These are phyloP conservation scores for Arthrinium puccinioides DNA, from an alignment of 2,329 filamentous ascomycete species.

Conservation along the genomic window DNA sequence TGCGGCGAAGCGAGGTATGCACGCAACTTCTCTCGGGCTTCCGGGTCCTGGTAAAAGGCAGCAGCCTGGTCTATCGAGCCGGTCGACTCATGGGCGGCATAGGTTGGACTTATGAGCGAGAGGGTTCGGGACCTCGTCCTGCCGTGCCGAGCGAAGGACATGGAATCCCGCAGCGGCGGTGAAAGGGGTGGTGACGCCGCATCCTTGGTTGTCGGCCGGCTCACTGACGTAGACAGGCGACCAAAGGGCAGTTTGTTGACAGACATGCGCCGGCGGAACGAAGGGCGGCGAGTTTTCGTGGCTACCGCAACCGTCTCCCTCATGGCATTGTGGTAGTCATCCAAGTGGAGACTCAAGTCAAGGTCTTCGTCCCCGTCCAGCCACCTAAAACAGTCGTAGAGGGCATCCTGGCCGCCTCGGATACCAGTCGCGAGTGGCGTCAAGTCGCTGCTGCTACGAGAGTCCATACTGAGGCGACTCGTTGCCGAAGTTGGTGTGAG, in stretches of 20 bases:
- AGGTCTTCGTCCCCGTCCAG: slow-evolving; percentile 66
- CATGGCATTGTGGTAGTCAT: slow-evolving; percentile 63
- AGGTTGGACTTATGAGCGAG: slow-evolving; percentile 44
- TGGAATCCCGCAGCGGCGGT: slow-evolving; percentile 6
- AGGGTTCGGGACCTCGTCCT: slow-evolving; percentile 48
- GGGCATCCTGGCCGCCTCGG: slow-evolving; percentile 39
- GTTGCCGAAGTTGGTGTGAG: slow-evolving; percentile 20
- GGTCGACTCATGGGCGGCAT: slow-evolving; percentile 34
- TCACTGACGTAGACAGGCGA: slow-evolving; percentile 43
- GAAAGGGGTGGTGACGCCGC: slow-evolving; percentile 22
- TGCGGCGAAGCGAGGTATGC: slow-evolving; percentile 83
- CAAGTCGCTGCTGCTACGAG: slow-evolving; percentile 8
- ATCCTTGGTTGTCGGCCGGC: slow-evolving; percentile 39
- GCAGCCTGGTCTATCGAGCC: slow-evolving; percentile 62
- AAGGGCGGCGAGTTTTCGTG: slow-evolving; percentile 43
- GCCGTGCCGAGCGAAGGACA: slow-evolving; percentile 25
- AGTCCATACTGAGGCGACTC: slow-evolving; percentile 17
- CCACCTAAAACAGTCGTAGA: slow-evolving; percentile 66
- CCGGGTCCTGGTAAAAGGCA: slow-evolving; percentile 83
- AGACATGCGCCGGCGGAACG: slow-evolving; percentile 66
- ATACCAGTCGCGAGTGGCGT: slow-evolving; percentile 17
- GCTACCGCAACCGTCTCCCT: slow-evolving; percentile 40
- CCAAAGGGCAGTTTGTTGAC: slow-evolving; percentile 59
- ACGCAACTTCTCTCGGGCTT: slow-evolving; percentile 77
- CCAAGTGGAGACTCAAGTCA: slow-evolving; percentile 58